Conservation (phyloP, 164 flowering plant species). For the Vitis vinifera region ASM3070453v1 NC_081808.1:21676501-21677000, state of each 20-base stretch:
- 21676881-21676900: background rate
- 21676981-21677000: background rate
- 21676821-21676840: constrained; percentile 65
- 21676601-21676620: constrained; percentile 88
- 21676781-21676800: constrained; percentile 87
- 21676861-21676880: background rate
- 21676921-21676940: too few species aligned
- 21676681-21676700: constrained; percentile 73
- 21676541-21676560: constrained; percentile 78
- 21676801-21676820: constrained; percentile 82
- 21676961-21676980: background rate
- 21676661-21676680: constrained; percentile 65
- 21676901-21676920: background rate
- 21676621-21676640: constrained; percentile 57
- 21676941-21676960: background rate
- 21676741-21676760: constrained; percentile 84
- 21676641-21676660: constrained; percentile 75
- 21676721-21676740: constrained; percentile 38
- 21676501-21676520: constrained; percentile 89
- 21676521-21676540: constrained; percentile 97
- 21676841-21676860: background rate
- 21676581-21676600: constrained; percentile 85
- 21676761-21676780: constrained; percentile 61
- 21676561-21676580: constrained; percentile 93
- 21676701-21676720: constrained; percentile 61